Base-by-base conservation (phyloP, 2,329 filamentous ascomycete genomes). In the Ascochyta rabiei region DNA sequence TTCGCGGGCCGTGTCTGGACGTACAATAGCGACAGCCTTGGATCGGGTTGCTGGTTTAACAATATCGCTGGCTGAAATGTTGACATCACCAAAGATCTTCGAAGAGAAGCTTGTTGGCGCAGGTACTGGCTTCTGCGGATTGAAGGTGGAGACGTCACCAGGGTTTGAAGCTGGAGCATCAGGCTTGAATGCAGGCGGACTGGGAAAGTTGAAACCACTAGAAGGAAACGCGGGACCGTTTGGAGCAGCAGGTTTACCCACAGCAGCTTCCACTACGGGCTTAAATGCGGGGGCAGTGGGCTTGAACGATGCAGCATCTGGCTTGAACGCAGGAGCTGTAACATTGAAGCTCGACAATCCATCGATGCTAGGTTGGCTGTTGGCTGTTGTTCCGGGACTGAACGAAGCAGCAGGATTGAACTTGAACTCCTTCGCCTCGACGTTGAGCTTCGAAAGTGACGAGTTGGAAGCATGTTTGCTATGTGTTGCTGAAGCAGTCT, bases 371-470 rank as follows among this genome's bases (percentile, higher is more conserved):
- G 63, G 56, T 48, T 74, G 35, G 75, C 76, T 52, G 79, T 79
- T 60, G 15, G 80, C 66, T 42, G 68, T 80, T 2, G 79, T 72
- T 15, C 74, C 76, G 15, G 81, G 76, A 38, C 76, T 77, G 63
- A 84, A 84, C 2, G 80, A 77, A 15, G 77, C 77, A 31, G 75
- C 74, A 6, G 84, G 84, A 50, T 88, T 83, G 75, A 93, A 93
- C 65, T 88, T 83, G 80, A 97, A 97, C 68, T 95, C 91, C 41
- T 92, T 89, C 0, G 93, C 93, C 59, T 89, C 86, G 26, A 96
- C 92, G 66, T 98, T 98, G 64, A 98, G 83, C 63, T 88, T 93
- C 0, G 91, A 91, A 38, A 87, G 75, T 0, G 81, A 93, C 3
- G 86, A 80, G 65, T 89, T 90, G 69, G 87, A 88, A 16, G 80